Percentiles rank a stretch among this genome's conserved stretches.
Evolutionary conservation across 2,329 filamentous ascomycete species (phyloP).

Genomic region (Amylocarpus encephaloides): DNA sequence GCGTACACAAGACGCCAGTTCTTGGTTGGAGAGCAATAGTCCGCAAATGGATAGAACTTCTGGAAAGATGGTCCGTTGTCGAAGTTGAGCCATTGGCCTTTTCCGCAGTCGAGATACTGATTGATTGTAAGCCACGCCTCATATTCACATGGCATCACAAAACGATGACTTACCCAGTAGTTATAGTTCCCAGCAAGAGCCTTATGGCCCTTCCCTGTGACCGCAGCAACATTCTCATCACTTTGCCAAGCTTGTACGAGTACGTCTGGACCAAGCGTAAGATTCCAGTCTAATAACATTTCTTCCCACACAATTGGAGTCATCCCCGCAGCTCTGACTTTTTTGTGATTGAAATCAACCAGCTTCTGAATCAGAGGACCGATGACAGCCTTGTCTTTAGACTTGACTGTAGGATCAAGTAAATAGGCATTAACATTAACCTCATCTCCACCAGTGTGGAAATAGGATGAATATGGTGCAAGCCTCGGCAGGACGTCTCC

Average conservation of each 20-base stretch:
- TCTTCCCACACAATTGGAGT: slow-evolving; percentile 84
- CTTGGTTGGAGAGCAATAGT: slow-evolving; percentile 77
- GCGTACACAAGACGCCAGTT: slow-evolving; percentile 78
- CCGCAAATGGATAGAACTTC: slow-evolving; percentile 61
- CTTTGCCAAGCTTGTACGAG: slow-evolving; percentile 76
- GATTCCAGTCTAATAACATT: slow-evolving; percentile 71
- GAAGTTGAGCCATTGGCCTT: slow-evolving; percentile 73
- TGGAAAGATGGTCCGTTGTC: slow-evolving; percentile 47
- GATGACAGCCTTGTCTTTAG: slow-evolving; percentile 58
- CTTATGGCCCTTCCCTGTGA: slow-evolving; percentile 59
- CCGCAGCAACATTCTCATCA: slow-evolving; percentile 49
- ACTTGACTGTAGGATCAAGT: slow-evolving; percentile 66
- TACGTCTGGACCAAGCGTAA: slow-evolving; percentile 63
- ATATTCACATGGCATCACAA: neutral
- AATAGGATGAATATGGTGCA: slow-evolving; percentile 63
- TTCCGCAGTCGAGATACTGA: slow-evolving; percentile 77
- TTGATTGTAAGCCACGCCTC: slow-evolving; percentile 13
- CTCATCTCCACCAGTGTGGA: slow-evolving; percentile 85
- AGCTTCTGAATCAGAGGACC: slow-evolving; percentile 73
- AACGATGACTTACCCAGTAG: slow-evolving; percentile 55
- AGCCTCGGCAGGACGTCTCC: slow-evolving; percentile 71
- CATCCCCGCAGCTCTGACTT: slow-evolving; percentile 57
- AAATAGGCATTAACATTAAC: slow-evolving; percentile 70
- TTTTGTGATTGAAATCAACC: slow-evolving; percentile 61
- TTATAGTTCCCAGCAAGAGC: slow-evolving; percentile 72